Evolutionary conservation across 2,329 filamentous ascomycete species (phyloP).

Genomic region (Thelonectria olida): DNA sequence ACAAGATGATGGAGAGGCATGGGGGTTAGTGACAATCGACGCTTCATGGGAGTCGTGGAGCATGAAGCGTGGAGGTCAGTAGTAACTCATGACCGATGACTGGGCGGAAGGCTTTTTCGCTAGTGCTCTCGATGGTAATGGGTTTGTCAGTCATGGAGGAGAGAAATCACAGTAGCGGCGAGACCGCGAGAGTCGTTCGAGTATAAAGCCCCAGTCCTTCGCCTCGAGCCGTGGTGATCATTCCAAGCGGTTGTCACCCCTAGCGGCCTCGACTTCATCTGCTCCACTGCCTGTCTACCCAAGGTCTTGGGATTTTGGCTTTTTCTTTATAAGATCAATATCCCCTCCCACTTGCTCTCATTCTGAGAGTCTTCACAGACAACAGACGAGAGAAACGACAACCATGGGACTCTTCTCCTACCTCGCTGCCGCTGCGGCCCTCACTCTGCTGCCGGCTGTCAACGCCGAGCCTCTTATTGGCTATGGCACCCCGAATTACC

Average conservation of each 20-base stretch:
- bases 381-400: not conserved
- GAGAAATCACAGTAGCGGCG: not conserved
- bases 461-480: constrained; percentile 27
- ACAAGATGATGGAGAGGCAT: not conserved
- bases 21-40: constrained; percentile 8
- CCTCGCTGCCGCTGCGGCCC: not conserved
- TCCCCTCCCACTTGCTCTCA: not conserved
- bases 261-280: not conserved
- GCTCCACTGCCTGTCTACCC: not conserved
- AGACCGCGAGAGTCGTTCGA: not conserved
- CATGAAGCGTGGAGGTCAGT: constrained; percentile 9
- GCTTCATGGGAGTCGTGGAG: not conserved
- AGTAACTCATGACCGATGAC: constrained; percentile 3
- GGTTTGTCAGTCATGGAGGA: not conserved
- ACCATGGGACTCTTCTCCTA: constrained; percentile 13
- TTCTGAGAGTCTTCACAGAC: not conserved
- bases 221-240: not conserved
- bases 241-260: not conserved
- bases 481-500: constrained; percentile 27
- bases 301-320: not conserved
- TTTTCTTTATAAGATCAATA: not conserved
- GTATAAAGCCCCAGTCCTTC: constrained; percentile 5
- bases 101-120: not conserved
- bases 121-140: not conserved
- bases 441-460: not conserved